phyloP scores from a whole-genome alignment of 1,284 basidiomycete species.

The Ganoderma leucocontextum region DNA sequence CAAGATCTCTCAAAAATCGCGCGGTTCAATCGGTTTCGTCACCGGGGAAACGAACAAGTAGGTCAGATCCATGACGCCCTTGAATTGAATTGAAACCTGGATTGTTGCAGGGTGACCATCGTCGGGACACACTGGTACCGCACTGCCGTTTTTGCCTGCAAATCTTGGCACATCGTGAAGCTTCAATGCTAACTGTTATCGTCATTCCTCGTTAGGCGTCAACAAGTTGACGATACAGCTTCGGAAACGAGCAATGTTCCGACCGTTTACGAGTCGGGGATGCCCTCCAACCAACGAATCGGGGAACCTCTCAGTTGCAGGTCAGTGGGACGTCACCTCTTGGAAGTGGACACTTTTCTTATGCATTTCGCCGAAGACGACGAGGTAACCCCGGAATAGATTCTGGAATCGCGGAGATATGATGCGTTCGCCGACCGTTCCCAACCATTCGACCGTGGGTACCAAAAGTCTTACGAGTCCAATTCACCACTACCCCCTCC shows the following conservation, averaged over 20 bases:
- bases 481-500: not conserved
- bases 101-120: slow-evolving; percentile 3
- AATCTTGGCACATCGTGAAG: not conserved
- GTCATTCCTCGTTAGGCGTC: not conserved
- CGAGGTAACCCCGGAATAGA: not conserved
- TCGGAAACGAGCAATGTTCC: not conserved
- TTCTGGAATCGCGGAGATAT: slow-evolving; percentile 30
- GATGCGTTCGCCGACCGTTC: slow-evolving; percentile 22
- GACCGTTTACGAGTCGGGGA: not conserved
- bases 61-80: slow-evolving; percentile 1
- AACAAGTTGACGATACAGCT: not conserved
- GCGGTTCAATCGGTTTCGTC: not conserved
- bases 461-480: not conserved
- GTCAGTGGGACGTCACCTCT: slow-evolving; percentile 12
- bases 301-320: not conserved
- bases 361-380: not conserved
- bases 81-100: not conserved
- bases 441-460: slow-evolving; percentile 7
- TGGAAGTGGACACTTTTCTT: not conserved
- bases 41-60: not conserved
- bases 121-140: not conserved
- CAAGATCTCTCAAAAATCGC: not conserved
- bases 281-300: not conserved
- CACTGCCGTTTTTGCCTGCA: slow-evolving; percentile 1
- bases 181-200: not conserved